Conservation (phyloP, 495 filamentous ascomycete genomes). For the Aspergillus bridgeri region DNA sequence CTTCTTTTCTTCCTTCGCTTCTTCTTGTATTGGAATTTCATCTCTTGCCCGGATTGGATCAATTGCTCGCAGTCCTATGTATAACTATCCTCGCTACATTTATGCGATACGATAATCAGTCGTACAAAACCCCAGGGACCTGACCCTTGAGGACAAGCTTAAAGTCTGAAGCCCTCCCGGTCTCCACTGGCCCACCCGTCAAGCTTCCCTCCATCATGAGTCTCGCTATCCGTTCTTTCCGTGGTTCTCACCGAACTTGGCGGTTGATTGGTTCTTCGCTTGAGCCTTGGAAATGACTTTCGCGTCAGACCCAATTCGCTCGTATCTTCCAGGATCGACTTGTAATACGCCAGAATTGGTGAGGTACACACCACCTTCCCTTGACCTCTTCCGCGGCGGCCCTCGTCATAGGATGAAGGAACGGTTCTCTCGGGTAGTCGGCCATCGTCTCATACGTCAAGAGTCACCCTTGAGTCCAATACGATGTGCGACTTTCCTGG, state of each 20-base stretch:
- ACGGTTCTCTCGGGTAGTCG: slow-evolving; percentile 41
- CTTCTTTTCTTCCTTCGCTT: not conserved
- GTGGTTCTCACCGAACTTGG: not conserved
- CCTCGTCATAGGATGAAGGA: slow-evolving; percentile 4
- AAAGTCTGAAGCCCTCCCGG: not conserved
- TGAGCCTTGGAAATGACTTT: slow-evolving; percentile 8
- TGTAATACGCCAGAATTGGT: slow-evolving; percentile 1
- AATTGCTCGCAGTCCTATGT: not conserved
- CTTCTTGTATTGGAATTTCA: not conserved
- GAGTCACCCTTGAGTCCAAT: slow-evolving; percentile 14
- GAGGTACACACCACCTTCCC: slow-evolving; percentile 7
- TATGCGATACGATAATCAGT: not conserved
- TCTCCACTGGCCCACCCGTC: not conserved
- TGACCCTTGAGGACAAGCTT: not conserved
- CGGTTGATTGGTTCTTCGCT: not conserved
- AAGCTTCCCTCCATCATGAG: not conserved
- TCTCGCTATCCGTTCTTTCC: not conserved
- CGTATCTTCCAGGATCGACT: not conserved
- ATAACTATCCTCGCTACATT: not conserved
- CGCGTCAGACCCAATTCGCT: slow-evolving; percentile 11
- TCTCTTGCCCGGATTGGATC: not conserved
- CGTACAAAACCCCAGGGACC: not conserved
- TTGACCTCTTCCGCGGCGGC: slow-evolving; percentile 2
- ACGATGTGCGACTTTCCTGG: not conserved
- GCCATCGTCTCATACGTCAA: slow-evolving; percentile 27